Percentiles rank a stretch among this genome's conserved stretches.
These are phyloP conservation scores for Alternaria dauci DNA, from an alignment of 2,329 filamentous ascomycete genomes.

Conservation along the genomic window DNA sequence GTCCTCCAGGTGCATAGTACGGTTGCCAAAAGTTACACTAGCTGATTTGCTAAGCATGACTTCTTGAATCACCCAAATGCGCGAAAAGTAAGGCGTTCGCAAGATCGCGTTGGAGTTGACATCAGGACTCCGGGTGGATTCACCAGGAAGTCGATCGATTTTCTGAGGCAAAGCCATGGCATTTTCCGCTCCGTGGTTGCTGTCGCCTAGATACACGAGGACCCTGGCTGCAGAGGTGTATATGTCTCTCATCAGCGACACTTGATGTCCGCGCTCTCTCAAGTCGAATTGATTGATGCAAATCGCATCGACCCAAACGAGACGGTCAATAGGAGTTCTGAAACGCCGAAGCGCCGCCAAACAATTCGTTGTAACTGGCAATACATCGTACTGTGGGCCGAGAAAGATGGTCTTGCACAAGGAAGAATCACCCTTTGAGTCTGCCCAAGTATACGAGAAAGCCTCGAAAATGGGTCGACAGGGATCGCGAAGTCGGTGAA, in stretches of 20 bases:
- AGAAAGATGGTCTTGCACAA: too few species aligned
- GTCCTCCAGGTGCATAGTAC: too few species aligned
- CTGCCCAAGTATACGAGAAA: not conserved
- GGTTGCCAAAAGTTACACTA: not conserved
- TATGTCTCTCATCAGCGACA: not conserved
- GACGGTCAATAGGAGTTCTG: not conserved
- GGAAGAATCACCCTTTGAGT: too few species aligned
- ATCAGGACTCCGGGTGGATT: too few species aligned
- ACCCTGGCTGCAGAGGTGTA: not conserved
- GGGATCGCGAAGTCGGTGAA: not conserved
- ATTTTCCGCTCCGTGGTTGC: too few species aligned
- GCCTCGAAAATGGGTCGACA: not conserved
- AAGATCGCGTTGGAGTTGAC: not conserved
- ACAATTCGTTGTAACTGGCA: too few species aligned
- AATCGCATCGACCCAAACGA: not conserved
- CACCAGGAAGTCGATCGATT: too few species aligned
- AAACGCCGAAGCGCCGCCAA: too few species aligned
- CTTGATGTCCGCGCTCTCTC: not conserved
- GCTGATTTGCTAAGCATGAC: not conserved
- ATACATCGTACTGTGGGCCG: too few species aligned
- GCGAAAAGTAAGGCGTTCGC: not conserved
- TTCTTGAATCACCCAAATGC: not conserved
- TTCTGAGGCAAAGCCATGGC: not conserved
- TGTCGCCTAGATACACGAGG: not conserved
- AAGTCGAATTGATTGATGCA: not conserved